Evolutionary conservation across 495 filamentous ascomycete species (phyloP).

Genomic region (Emericellopsis terricola): DNA sequence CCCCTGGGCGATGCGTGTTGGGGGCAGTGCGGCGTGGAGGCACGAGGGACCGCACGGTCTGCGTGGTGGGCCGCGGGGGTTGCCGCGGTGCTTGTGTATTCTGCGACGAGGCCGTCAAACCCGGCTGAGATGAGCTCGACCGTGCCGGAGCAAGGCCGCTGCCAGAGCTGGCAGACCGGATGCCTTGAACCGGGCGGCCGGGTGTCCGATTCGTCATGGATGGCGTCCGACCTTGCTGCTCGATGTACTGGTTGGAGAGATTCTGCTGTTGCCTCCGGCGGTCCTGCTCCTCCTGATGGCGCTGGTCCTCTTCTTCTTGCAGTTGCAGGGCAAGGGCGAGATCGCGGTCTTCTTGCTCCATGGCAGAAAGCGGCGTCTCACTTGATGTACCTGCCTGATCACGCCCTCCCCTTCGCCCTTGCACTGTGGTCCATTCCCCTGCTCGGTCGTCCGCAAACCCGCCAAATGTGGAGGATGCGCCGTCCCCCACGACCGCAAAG

Average conservation of each 20-base stretch:
- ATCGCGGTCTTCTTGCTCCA: slow-evolving; percentile 61
- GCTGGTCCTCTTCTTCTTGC: slow-evolving; percentile 68
- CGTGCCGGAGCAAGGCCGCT: slow-evolving; percentile 16
- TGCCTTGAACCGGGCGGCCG: slow-evolving; percentile 5
- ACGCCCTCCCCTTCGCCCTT: slow-evolving; percentile 15
- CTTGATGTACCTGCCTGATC: slow-evolving; percentile 7
- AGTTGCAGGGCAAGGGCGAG: slow-evolving; percentile 63
- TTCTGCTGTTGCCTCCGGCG: slow-evolving; percentile 27
- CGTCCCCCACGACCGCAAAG: slow-evolving; percentile 48
- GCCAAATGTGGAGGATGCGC: not conserved
- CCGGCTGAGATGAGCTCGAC: too few species aligned
- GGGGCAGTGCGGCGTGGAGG: slow-evolving; percentile 14
- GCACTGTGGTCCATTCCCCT: slow-evolving; percentile 33
- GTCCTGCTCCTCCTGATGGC: slow-evolving; percentile 31
- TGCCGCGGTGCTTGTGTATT: slow-evolving; percentile 1
- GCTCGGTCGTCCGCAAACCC: slow-evolving; percentile 8
- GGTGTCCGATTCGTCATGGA: slow-evolving; percentile 3
- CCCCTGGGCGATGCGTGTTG: slow-evolving; percentile 20
- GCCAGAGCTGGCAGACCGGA: too few species aligned
- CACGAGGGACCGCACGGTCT: slow-evolving; percentile 25
- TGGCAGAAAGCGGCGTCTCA: slow-evolving; percentile 17
- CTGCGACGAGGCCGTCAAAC: too few species aligned
- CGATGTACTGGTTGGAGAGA: slow-evolving; percentile 37
- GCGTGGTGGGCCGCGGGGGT: slow-evolving; percentile 4
- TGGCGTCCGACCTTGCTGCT: slow-evolving; percentile 25